Percentiles rank a stretch among this genome's conserved stretches.
phyloP scores from a whole-genome alignment of 805 yeast species.

The Lachancea thermotolerans region DNA sequence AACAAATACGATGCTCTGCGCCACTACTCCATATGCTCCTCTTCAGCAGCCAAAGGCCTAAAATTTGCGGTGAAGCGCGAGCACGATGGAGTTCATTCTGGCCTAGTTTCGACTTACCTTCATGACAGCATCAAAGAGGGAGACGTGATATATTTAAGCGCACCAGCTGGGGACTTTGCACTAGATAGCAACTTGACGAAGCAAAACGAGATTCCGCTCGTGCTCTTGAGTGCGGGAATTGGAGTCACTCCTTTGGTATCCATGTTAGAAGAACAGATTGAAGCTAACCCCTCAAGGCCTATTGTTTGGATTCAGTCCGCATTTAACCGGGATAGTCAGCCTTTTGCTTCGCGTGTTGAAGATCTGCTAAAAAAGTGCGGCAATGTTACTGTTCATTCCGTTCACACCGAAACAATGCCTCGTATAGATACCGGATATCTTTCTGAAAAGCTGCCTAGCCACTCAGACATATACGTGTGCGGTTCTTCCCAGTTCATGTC shows the following conservation, averaged over 20 bases:
- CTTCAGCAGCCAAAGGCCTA: constrained; percentile 35
- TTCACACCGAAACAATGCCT: constrained; percentile 21
- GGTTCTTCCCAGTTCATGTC: constrained; percentile 29
- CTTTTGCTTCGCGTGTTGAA: constrained; percentile 23
- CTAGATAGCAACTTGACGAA: constrained; percentile 25
- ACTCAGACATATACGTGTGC: constrained; percentile 30
- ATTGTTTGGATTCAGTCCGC: constrained; percentile 30
- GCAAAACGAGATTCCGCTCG: constrained; percentile 31
- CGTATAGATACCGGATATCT: constrained; percentile 23
- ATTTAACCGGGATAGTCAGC: constrained; percentile 17
- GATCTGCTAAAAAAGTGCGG: constrained; percentile 14
- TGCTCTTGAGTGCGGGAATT: constrained; percentile 54
- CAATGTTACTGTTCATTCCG: constrained; percentile 12
- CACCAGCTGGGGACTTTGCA: constrained; percentile 54
- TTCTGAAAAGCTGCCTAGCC: constrained; percentile 18
- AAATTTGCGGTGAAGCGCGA: constrained; percentile 53
- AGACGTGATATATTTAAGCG: constrained; percentile 42
- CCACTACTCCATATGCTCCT: constrained; percentile 52
- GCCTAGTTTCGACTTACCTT: constrained; percentile 44
- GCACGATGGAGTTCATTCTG: constrained; percentile 29
- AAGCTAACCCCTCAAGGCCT: constrained; percentile 25
- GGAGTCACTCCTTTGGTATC: constrained; percentile 63
- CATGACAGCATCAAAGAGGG: constrained; percentile 45
- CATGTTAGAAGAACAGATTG: constrained; percentile 36
- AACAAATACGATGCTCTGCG: constrained; percentile 42